Conservation (phyloP, 2,329 filamentous ascomycete genomes). For the Fusarium sp. region DNA sequence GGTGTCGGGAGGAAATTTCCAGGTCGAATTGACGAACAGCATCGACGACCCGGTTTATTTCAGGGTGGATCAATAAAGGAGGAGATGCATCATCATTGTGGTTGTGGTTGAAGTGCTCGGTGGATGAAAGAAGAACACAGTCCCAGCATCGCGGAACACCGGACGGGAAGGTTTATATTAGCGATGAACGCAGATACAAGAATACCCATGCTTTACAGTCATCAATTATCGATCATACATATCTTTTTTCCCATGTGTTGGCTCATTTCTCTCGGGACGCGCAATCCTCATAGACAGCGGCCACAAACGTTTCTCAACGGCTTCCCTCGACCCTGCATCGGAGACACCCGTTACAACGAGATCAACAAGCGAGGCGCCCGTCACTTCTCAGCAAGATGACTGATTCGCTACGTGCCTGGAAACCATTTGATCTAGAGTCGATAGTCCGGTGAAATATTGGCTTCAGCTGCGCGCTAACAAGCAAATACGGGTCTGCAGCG, state of each 20-base stretch:
- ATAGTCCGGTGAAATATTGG: neutral
- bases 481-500: neutral
- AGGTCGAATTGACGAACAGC: constrained; percentile 13
- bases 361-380: neutral
- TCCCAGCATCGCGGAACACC: neutral
- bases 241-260: neutral
- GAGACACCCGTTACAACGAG: neutral
- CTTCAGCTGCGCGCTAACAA: neutral
- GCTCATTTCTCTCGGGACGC: neutral
- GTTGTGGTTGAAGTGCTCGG: neutral
- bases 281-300: neutral
- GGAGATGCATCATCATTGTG: neutral
- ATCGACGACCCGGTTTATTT: constrained; percentile 11
- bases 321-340: neutral
- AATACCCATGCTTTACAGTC: neutral
- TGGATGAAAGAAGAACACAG: neutral
- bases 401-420: neutral
- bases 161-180: neutral
- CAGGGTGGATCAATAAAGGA: constrained; percentile 12
- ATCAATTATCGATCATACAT: neutral
- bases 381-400: neutral
- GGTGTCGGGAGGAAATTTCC: neutral
- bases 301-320: neutral
- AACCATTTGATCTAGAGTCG: neutral
- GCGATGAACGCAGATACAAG: neutral